Base-by-base conservation (phyloP, 345 rosid species). In the Melaleuca alternifolia region DNA sequence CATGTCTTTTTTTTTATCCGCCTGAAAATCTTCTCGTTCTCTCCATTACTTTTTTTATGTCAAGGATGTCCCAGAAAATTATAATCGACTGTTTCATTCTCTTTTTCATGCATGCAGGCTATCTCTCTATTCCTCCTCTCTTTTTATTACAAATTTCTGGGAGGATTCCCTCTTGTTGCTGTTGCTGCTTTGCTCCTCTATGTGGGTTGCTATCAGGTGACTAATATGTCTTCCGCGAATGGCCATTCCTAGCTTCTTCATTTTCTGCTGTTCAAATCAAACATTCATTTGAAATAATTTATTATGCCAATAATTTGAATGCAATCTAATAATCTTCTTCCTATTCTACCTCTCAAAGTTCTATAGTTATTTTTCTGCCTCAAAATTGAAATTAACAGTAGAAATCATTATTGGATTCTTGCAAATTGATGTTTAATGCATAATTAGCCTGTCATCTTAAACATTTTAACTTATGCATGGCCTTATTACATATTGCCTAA, bases 141-240 rank as follows among this genome's bases (percentile, higher is more conserved):
- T 56, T 96, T 96, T 54, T 97, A 96, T 90, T 95, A 94, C 91
- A 92, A 94, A 87, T 92, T 95, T 89, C 96, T 95, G 5, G 96
- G 95, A 84, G 86, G 91, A 37, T 90, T 84, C 86, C 96, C 99
- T 30, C 91, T 91, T 87, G 91, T 95, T 6, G 98, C 99, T 24
- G 99, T 96, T 46, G 96, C 90, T 75, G 97, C 98, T 54, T 89
- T 97, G 89, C 98, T 97, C 86, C 93, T 97, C 83, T 96, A 96
- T 71, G 99, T 97, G 82, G 98, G 99, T 83, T 96, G 98, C 89
- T 97, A 96, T 89, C 99, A 96, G 98, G 99, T 91, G 85, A 90
- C 91, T 89, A 62, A 77, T 82, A 30, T 88, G 85, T 87, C 84
- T 54, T 85, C 75, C 54, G 37, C 53, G 30, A 54, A 24, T 48